Conservation (phyloP, 176 grass and related monocot genomes). For the Lolium rigidum region DNA sequence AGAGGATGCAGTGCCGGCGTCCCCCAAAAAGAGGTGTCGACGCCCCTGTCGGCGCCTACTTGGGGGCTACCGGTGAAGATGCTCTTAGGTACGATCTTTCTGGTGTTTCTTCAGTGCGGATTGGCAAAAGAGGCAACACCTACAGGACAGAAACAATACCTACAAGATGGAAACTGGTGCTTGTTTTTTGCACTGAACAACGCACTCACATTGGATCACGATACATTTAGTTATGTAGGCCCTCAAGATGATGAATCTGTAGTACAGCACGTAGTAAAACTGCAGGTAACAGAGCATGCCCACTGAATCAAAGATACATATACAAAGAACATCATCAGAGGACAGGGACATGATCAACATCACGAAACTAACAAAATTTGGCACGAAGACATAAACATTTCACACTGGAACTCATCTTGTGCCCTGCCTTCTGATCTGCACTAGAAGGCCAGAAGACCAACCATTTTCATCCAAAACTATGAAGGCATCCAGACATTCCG, state of each 20-base stretch:
- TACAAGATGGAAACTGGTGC: neutral
- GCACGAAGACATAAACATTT: constrained; percentile 40
- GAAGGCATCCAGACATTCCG: constrained; percentile 38
- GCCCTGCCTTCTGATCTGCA: constrained; percentile 37
- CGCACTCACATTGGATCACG: neutral
- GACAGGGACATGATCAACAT: neutral
- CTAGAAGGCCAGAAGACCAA: constrained; percentile 33
- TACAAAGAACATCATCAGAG: constrained; percentile 3
- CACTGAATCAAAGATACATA: constrained; percentile 3
- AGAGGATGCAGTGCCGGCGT: too few species aligned
- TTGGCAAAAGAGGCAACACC: neutral
- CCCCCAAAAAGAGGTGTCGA: too few species aligned
- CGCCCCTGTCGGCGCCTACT: too few species aligned
- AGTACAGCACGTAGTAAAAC: too few species aligned
- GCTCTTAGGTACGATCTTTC: neutral
- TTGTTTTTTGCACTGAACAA: constrained; percentile 25
- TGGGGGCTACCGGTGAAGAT: too few species aligned
- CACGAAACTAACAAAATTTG: constrained; percentile 38
- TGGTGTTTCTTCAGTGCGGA: neutral
- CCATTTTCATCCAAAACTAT: constrained; percentile 33
- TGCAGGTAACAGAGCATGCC: too few species aligned
- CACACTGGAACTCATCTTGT: constrained; percentile 16
- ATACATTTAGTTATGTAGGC: neutral
- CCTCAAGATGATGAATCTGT: neutral
- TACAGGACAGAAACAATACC: neutral